Percentiles rank a stretch among this genome's conserved stretches.
These are phyloP conservation scores for Stephania yunnanensis DNA, from an alignment of 164 flowering plant genomes.

Conservation along the genomic window DNA sequence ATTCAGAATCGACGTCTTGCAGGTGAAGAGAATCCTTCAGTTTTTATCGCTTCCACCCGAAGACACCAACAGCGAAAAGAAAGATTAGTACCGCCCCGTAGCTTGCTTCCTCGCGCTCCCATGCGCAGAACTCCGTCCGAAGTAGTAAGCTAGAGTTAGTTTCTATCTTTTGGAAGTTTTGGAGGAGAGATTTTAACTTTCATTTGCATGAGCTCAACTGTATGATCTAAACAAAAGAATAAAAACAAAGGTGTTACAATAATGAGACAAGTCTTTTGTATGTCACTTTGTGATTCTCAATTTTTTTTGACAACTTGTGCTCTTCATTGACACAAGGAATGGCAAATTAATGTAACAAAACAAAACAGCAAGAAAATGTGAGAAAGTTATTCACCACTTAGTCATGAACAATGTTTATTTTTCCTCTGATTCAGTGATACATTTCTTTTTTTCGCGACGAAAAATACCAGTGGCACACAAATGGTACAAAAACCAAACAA, in stretches of 20 bases:
- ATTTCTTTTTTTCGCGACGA: not conserved
- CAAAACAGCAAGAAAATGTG: not conserved
- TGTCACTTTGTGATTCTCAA: not conserved
- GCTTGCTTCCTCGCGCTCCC: not conserved
- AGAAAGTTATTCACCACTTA: not conserved
- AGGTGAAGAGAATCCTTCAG: constrained; percentile 51
- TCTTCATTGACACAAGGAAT: not conserved
- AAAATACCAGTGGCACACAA: not conserved
- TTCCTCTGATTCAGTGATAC: not conserved
- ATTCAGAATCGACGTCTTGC: constrained; percentile 44
- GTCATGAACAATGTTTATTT: not conserved
- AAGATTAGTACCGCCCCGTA: constrained; percentile 10
- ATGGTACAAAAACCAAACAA: not conserved
- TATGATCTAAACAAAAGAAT: not conserved
- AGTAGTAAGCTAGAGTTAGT: not conserved
- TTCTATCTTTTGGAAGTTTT: constrained; percentile 8
- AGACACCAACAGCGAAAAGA: constrained; percentile 26
- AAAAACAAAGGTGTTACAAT: not conserved
- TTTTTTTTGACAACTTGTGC: not conserved
- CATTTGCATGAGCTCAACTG: not conserved
- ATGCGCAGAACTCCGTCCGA: not conserved
- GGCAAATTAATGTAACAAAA: no score
- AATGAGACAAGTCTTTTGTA: constrained; percentile 4
- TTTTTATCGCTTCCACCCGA: constrained; percentile 64
- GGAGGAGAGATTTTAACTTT: not conserved